These are phyloP conservation scores for Neophaeococcomyces aloes DNA, from an alignment of 2,329 filamentous ascomycete genomes.

Conservation along the genomic window DNA sequence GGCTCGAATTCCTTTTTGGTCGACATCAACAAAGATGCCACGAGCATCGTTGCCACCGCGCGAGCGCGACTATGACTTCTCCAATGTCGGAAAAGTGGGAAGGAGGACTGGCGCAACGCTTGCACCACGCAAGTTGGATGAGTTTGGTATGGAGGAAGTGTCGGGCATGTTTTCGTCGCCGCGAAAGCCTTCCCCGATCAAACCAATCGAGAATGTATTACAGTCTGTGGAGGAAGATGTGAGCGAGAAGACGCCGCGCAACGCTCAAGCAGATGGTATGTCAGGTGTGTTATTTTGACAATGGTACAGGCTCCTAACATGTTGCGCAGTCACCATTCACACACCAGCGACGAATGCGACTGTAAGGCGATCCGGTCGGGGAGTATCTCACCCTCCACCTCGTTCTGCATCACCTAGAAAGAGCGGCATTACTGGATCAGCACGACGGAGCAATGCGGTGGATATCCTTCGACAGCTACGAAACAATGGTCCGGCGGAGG, in stretches of 20 bases:
- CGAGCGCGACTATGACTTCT: constrained; percentile 38
- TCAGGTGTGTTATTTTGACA: not conserved
- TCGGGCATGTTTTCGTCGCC: constrained; percentile 85
- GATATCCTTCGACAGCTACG: constrained; percentile 31
- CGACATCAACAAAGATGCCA: constrained; percentile 12
- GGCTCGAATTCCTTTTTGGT: too few relatives aligned
- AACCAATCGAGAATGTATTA: constrained; percentile 12
- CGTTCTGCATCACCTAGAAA: constrained; percentile 38
- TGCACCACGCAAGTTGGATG: constrained; percentile 72
- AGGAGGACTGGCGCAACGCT: constrained; percentile 81
- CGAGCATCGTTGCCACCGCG: constrained; percentile 28
- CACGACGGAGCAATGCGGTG: constrained; percentile 32
- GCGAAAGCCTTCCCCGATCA: constrained; percentile 45
- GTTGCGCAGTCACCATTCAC: constrained; percentile 29
- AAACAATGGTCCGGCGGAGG: constrained; percentile 19
- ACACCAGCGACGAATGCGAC: constrained; percentile 34
- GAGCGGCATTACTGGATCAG: constrained; percentile 32
- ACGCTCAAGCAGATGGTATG: not conserved
- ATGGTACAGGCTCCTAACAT: not conserved
- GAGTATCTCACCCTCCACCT: constrained; percentile 29
- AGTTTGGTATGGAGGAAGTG: constrained; percentile 82
- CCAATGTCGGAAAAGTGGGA: constrained; percentile 38
- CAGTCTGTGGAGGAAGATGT: constrained; percentile 25
- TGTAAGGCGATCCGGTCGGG: constrained; percentile 26
- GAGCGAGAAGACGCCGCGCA: constrained; percentile 48